Evolutionary conservation across 1,284 basidiomycete species (phyloP).

Genomic region (Xerocomus cyaneibrunnescens): DNA sequence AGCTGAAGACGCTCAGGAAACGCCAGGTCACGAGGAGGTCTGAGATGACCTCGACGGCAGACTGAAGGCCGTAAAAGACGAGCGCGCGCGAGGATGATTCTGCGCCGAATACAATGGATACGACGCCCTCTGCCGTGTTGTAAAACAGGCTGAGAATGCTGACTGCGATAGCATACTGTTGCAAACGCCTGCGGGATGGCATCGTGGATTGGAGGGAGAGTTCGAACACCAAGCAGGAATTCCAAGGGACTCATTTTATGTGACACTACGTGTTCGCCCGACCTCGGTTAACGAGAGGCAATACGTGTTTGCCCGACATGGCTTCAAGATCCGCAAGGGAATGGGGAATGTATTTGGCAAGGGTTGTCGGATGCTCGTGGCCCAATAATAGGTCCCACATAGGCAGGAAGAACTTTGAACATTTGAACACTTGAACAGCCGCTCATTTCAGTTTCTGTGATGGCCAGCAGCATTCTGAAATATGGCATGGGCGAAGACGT

Average conservation of each 20-base stretch:
- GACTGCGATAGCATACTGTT: slow-evolving; percentile 35
- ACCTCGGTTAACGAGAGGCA: too few relatives aligned
- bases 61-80: slow-evolving; percentile 52
- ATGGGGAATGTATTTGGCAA: too few relatives aligned
- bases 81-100: slow-evolving; percentile 48
- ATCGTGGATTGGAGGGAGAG: slow-evolving; percentile 6
- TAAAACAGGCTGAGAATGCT: slow-evolving; percentile 37
- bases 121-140: slow-evolving; percentile 31
- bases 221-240: not conserved
- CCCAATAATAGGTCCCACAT: too few relatives aligned
- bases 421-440: too few relatives aligned
- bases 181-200: slow-evolving; percentile 25
- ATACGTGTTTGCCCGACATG: too few relatives aligned
- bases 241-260: not conserved
- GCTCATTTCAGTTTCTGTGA: too few relatives aligned
- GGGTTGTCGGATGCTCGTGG: too few relatives aligned
- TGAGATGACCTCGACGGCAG: slow-evolving; percentile 25
- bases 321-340: too few relatives aligned
- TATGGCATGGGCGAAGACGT: too few relatives aligned
- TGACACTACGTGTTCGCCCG: not conserved
- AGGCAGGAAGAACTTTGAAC: too few relatives aligned
- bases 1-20: slow-evolving; percentile 35
- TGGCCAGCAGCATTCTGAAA: too few relatives aligned
- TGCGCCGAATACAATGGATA: slow-evolving; percentile 46
- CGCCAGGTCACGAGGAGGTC: slow-evolving; percentile 37